These are phyloP conservation scores for Stevia rebaudiana DNA, from an alignment of 140 eudicot genomes.

Conservation along the genomic window DNA sequence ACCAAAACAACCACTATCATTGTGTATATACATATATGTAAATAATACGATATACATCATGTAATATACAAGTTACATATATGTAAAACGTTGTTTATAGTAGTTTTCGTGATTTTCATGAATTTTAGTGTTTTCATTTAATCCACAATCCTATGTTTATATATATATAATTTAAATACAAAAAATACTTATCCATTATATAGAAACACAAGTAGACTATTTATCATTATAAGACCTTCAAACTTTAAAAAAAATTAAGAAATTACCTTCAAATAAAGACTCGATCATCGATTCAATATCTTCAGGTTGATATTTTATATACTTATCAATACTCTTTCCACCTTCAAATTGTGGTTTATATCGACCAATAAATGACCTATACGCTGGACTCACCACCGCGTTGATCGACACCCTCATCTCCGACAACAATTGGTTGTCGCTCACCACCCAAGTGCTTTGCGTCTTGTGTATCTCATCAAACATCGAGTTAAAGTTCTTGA, in stretches of 20 bases:
- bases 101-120: too few relatives aligned
- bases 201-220: too few relatives aligned
- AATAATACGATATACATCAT: too few relatives aligned
- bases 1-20: too few relatives aligned
- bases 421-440: slow-evolving; percentile 72
- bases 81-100: too few relatives aligned
- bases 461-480: slow-evolving; percentile 81
- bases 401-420: slow-evolving; percentile 76
- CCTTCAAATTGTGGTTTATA: slow-evolving; percentile 52
- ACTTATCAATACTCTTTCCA: slow-evolving; percentile 51
- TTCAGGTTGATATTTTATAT: slow-evolving; percentile 81
- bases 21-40: too few relatives aligned
- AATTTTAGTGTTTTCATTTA: too few relatives aligned
- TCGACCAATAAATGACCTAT: slow-evolving; percentile 71
- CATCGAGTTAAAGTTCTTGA: slow-evolving; percentile 57
- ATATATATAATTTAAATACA: too few relatives aligned
- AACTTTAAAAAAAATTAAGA: neutral
- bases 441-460: slow-evolving; percentile 79
- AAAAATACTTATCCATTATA: neutral
- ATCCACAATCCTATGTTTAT: too few relatives aligned
- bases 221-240: neutral
- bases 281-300: slow-evolving; percentile 80
- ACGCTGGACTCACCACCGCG: slow-evolving; percentile 81
- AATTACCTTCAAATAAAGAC: slow-evolving; percentile 64
- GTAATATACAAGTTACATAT: too few relatives aligned